phyloP scores from a whole-genome alignment of 352 stramenopile genomes.

The Phytophthora cactorum region DNA sequence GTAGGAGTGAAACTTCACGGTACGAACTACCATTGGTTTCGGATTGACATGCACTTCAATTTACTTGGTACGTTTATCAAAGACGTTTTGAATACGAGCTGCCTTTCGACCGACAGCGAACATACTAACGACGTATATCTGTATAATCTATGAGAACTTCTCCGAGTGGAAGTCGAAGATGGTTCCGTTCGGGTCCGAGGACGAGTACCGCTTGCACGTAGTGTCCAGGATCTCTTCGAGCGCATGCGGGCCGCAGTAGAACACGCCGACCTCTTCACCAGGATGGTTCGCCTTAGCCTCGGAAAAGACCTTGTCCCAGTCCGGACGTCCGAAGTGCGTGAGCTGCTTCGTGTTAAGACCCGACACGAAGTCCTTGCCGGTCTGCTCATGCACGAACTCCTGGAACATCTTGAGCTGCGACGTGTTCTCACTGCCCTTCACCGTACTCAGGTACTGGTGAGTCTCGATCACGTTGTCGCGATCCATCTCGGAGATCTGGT shows the following conservation, averaged over 20 bases:
- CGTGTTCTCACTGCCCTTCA: constrained; percentile 76
- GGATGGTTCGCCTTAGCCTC: constrained; percentile 54
- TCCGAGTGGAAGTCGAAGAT: constrained; percentile 88
- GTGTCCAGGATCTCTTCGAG: constrained; percentile 81
- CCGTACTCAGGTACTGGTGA: constrained; percentile 85
- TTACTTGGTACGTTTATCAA: constrained; percentile 18
- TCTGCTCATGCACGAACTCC: constrained; percentile 82
- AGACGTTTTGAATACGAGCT: constrained; percentile 13
- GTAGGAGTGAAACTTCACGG: too few species aligned
- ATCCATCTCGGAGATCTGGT: constrained; percentile 83
- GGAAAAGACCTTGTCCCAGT: constrained; percentile 84
- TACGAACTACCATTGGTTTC: too few species aligned
- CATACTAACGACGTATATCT: constrained; percentile 31
- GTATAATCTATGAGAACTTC: constrained; percentile 70
- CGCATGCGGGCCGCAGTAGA: constrained; percentile 83
- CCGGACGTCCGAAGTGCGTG: constrained; percentile 86
- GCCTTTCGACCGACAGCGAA: constrained; percentile 21
- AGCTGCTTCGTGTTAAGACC: constrained; percentile 81
- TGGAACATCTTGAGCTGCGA: constrained; percentile 87
- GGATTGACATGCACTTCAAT: not conserved
- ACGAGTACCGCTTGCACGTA: constrained; percentile 76
- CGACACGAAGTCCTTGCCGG: constrained; percentile 81
- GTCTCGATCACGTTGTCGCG: constrained; percentile 80
- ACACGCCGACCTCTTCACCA: constrained; percentile 84
- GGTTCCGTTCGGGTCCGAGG: constrained; percentile 52